phyloP scores from a whole-genome alignment of 768 basidiomycete species.

The Sarcomyxa edulis region DNA sequence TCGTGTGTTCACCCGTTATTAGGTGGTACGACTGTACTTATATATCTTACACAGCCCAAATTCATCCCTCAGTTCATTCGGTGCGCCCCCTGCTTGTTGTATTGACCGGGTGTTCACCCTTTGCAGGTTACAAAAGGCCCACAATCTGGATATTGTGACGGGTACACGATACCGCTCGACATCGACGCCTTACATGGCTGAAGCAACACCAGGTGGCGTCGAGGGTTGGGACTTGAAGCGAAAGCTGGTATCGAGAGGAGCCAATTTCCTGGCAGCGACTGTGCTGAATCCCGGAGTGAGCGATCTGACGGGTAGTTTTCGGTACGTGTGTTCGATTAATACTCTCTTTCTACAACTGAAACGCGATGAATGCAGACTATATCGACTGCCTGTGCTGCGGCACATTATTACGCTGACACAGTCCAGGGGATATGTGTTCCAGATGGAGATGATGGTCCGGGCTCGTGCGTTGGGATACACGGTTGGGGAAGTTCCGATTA shows the following conservation, averaged over 20 bases:
- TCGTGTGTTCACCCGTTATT: constrained; percentile 20
- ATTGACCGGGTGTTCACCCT: constrained; percentile 6
- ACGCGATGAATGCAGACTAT: constrained; percentile 47
- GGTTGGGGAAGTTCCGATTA: constrained; percentile 90
- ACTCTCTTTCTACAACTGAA: not conserved
- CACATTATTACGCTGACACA: constrained; percentile 82
- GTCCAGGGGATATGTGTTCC: constrained; percentile 92
- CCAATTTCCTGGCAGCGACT: constrained; percentile 87
- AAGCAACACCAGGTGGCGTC: constrained; percentile 76
- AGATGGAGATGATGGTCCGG: constrained; percentile 98
- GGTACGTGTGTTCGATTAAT: constrained; percentile 39
- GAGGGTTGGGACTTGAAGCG: constrained; percentile 92
- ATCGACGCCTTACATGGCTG: constrained; percentile 48
- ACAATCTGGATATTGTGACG: constrained; percentile 89
- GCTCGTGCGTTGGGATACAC: constrained; percentile 79
- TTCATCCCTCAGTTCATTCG: constrained; percentile 92
- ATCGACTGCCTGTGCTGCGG: constrained; percentile 68
- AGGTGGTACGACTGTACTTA: not conserved
- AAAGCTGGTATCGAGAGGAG: constrained; percentile 83
- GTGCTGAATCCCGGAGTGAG: constrained; percentile 82
- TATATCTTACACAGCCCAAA: constrained; percentile 59
- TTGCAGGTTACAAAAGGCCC: constrained; percentile 71
- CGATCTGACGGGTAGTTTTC: constrained; percentile 87
- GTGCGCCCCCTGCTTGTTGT: constrained; percentile 27
- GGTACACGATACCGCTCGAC: constrained; percentile 80